A percentile compares a stretch with the other conserved stretches of the same genome.
Conservation (phyloP, 2,329 filamentous ascomycete genomes). For the Didymosphaeria variabile region DNA sequence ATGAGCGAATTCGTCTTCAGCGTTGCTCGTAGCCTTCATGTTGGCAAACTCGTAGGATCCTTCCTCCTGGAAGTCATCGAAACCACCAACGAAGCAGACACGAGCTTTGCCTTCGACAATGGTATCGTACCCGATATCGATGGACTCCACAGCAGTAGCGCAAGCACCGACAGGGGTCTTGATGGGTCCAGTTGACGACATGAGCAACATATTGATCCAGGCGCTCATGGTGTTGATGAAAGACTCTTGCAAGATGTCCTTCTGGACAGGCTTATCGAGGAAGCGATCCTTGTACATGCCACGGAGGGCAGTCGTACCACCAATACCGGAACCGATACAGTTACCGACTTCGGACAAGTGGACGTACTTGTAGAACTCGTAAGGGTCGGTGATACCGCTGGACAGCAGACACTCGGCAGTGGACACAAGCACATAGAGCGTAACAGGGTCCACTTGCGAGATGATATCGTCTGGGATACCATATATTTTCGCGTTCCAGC, state of each 20-base stretch:
- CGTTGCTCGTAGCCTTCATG: conserved; percentile 99
- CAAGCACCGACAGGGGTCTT: conserved; percentile 98
- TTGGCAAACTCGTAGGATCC: conserved; percentile 99
- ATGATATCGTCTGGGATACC: conserved; percentile 98
- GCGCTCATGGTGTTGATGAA: conserved; percentile 99
- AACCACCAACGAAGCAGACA: conserved; percentile 96
- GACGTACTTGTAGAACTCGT: conserved; percentile 99
- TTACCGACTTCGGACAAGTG: conserved; percentile 98
- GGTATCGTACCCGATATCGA: conserved; percentile 97
- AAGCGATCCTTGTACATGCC: conserved; percentile 99
- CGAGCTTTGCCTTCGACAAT: conserved; percentile 98
- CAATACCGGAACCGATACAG: conserved; percentile 98
- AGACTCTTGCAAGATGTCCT: conserved; percentile 98
- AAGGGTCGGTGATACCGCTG: conserved; percentile 96
- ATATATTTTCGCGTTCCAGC: conserved; percentile 96
- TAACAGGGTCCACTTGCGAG: conserved; percentile 95
- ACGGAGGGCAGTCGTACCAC: conserved; percentile 88
- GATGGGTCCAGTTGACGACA: conserved; percentile 97
- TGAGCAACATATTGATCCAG: conserved; percentile 98
- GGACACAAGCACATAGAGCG: conserved; percentile 91
- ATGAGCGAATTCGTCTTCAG: conserved; percentile 93
- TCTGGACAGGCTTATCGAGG: conserved; percentile 96
- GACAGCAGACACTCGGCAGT: conserved; percentile 91
- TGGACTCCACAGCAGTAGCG: conserved; percentile 94
- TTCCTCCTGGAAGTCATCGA: conserved; percentile 99